Conservation (phyloP, 2,329 filamentous ascomycete species). For the Didymella keratinophila region DNA sequence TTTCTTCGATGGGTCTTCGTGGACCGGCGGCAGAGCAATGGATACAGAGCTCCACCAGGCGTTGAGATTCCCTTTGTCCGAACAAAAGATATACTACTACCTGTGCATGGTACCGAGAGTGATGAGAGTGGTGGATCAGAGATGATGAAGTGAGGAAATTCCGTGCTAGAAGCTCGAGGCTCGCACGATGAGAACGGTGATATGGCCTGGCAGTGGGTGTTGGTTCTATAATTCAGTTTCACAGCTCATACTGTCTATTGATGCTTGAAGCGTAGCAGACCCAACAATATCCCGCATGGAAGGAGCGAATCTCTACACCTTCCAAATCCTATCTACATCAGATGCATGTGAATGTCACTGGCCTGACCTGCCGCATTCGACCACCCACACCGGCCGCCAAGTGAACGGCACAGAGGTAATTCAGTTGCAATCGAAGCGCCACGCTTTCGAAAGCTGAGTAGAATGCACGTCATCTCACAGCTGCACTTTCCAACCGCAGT, state of each 20-base stretch:
- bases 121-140: too few species aligned
- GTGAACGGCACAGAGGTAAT: neutral
- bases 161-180: conserved; percentile 21
- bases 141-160: neutral
- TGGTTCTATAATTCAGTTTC: conserved; percentile 31
- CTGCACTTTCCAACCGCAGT: neutral
- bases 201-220: conserved; percentile 16
- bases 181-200: conserved; percentile 13
- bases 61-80: conserved; percentile 16
- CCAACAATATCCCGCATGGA: neutral
- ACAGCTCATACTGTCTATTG: conserved; percentile 8
- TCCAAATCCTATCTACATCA: neutral
- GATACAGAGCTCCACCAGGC: conserved; percentile 22
- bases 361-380: neutral
- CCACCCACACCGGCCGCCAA: neutral
- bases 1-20: conserved; percentile 18
- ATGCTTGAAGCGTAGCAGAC: conserved; percentile 4
- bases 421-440: neutral
- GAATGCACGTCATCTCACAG: conserved; percentile 4
- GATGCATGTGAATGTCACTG: neutral
- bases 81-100: conserved; percentile 27
- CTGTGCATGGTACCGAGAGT: conserved; percentile 20
- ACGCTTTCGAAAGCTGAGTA: neutral
- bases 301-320: neutral
- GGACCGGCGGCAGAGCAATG: conserved; percentile 23